phyloP scores from a whole-genome alignment of 2,329 filamentous ascomycete genomes.

The Alternaria panax region DNA sequence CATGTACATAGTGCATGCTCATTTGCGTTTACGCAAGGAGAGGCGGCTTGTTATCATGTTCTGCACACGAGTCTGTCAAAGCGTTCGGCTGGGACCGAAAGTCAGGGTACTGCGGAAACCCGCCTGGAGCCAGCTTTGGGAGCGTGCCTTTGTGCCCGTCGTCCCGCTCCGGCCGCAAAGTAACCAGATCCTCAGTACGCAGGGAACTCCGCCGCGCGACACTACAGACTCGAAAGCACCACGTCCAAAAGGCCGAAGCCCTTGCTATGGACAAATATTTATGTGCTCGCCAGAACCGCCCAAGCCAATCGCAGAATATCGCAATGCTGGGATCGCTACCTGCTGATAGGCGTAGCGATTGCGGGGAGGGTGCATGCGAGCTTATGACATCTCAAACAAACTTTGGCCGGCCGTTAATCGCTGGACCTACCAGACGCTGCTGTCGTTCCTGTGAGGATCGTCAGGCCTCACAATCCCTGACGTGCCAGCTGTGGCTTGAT shows the following conservation, averaged over 20 bases:
- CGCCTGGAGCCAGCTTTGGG: constrained; percentile 39
- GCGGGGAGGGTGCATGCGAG: constrained; percentile 35
- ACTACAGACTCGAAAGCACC: not conserved
- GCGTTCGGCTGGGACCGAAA: constrained; percentile 35
- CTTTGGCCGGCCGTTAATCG: constrained; percentile 40
- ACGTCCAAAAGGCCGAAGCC: not conserved
- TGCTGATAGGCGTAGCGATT: constrained; percentile 39
- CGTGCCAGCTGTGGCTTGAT: constrained; percentile 36
- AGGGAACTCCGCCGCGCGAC: constrained; percentile 7
- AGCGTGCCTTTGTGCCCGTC: constrained; percentile 43
- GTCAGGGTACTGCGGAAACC: constrained; percentile 31
- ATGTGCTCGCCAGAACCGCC: constrained; percentile 7
- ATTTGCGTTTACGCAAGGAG: constrained; percentile 3
- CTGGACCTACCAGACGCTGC: constrained; percentile 29
- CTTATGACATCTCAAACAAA: constrained; percentile 36
- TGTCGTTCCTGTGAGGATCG: constrained; percentile 38
- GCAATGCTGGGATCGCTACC: constrained; percentile 26
- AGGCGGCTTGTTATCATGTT: constrained; percentile 8
- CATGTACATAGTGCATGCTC: not conserved
- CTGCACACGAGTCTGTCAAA: constrained; percentile 17
- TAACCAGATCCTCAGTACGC: constrained; percentile 27
- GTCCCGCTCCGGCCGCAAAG: constrained; percentile 43
- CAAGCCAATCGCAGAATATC: constrained; percentile 11
- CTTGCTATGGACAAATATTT: constrained; percentile 2
- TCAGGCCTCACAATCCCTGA: constrained; percentile 36